Conservation (phyloP, 2,329 filamentous ascomycete species). For the Aschersonia sp. region DNA sequence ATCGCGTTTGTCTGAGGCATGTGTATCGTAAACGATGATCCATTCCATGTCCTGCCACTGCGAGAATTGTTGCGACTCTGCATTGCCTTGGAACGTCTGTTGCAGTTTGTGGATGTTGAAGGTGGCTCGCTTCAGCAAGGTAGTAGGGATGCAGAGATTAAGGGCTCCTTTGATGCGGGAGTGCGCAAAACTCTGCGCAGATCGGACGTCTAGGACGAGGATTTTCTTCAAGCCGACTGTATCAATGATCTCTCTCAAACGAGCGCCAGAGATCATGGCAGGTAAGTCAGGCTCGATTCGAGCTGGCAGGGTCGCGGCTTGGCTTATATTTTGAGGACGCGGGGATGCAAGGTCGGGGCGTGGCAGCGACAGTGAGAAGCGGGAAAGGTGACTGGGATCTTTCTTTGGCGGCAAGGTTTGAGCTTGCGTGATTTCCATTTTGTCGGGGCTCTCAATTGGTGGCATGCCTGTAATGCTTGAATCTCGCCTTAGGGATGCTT, state of each 20-base stretch:
- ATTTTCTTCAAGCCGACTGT: conserved; percentile 25
- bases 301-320: conserved; percentile 38
- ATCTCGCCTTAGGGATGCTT: conserved; percentile 27
- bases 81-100: conserved; percentile 65
- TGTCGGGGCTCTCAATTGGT: conserved; percentile 23
- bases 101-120: conserved; percentile 81
- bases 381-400: conserved; percentile 37
- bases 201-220: conserved; percentile 72
- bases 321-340: conserved; percentile 10
- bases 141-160: conserved; percentile 91
- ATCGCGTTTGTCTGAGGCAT: conserved; percentile 66
- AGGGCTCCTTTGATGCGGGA: conserved; percentile 68
- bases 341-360: conserved; percentile 24
- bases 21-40: conserved; percentile 78
- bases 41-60: conserved; percentile 59
- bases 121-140: conserved; percentile 75
- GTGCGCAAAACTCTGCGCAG: conserved; percentile 66
- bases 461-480: conserved; percentile 24
- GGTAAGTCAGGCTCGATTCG: conserved; percentile 30
- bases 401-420: conserved; percentile 20
- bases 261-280: conserved; percentile 35
- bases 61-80: conserved; percentile 58
- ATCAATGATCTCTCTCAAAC: conserved; percentile 43
- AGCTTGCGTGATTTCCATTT: conserved; percentile 13
- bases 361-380: conserved; percentile 35